Conservation (phyloP, 139 green algal species). For the Nannochloris sp. region DNA sequence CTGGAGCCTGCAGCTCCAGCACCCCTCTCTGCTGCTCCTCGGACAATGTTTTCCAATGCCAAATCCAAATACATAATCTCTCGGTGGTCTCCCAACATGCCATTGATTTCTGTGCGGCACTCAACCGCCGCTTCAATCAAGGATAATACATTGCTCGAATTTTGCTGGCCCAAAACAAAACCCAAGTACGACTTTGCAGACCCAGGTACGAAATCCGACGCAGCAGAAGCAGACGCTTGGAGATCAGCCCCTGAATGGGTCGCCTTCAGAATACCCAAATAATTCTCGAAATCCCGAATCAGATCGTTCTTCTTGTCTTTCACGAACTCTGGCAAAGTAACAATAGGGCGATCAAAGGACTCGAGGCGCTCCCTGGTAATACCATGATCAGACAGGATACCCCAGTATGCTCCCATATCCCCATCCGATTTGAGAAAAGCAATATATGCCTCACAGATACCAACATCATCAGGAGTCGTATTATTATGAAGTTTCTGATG, state of each 20-base stretch:
- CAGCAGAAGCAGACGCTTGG: slow-evolving; percentile 38
- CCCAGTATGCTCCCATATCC: slow-evolving; percentile 79
- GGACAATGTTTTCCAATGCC: slow-evolving; percentile 79
- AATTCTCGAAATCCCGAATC: slow-evolving; percentile 86
- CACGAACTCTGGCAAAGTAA: slow-evolving; percentile 71
- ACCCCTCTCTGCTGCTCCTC: slow-evolving; percentile 64
- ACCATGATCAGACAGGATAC: slow-evolving; percentile 72
- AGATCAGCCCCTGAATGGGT: slow-evolving; percentile 73
- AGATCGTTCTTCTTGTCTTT: slow-evolving; percentile 74
- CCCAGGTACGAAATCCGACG: slow-evolving; percentile 39
- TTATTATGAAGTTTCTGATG: slow-evolving; percentile 90
- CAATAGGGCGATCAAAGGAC: slow-evolving; percentile 86
- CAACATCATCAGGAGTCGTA: slow-evolving; percentile 97
- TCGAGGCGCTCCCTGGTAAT: slow-evolving; percentile 81
- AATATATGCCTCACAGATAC: slow-evolving; percentile 96
- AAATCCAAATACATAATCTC: slow-evolving; percentile 97
- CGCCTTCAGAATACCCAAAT: slow-evolving; percentile 90
- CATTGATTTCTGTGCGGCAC: slow-evolving; percentile 71
- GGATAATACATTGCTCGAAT: slow-evolving; percentile 53
- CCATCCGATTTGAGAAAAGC: slow-evolving; percentile 74
- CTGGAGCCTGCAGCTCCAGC: slow-evolving; percentile 46
- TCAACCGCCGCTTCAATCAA: slow-evolving; percentile 87
- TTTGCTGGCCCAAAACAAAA: slow-evolving; percentile 66
- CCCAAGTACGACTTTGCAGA: slow-evolving; percentile 66
- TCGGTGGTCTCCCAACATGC: slow-evolving; percentile 42